Conservation (phyloP, 2,329 filamentous ascomycete species). For the Akanthomyces muscarius region DNA sequence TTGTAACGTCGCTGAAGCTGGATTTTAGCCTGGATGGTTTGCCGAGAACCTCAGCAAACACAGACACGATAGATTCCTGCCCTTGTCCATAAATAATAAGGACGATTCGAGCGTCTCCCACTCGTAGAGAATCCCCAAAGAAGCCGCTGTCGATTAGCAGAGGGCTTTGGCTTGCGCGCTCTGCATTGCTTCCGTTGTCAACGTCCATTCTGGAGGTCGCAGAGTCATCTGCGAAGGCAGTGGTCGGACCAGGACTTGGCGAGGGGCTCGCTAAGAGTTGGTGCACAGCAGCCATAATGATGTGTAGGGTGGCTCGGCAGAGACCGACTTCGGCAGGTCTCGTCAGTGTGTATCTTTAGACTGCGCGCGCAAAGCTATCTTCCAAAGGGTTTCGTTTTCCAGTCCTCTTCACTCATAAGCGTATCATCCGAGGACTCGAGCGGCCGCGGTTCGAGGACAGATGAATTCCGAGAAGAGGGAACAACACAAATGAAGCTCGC, state of each 20-base stretch:
- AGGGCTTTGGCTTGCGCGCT: conserved; percentile 33
- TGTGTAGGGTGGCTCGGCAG: not conserved
- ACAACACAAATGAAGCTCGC: not conserved
- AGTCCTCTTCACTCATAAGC: not conserved
- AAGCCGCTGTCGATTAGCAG: conserved; percentile 35
- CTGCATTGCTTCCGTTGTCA: conserved; percentile 33
- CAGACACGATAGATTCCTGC: conserved; percentile 69
- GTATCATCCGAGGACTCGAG: not conserved
- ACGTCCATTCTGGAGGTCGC: conserved; percentile 28
- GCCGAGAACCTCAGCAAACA: conserved; percentile 75
- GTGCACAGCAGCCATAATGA: conserved; percentile 37
- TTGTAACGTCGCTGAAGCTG: conserved; percentile 50
- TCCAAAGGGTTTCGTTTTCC: not conserved
- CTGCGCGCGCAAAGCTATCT: not conserved
- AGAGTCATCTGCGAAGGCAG: conserved; percentile 24
- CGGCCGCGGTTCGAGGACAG: not conserved
- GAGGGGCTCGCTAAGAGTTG: conserved; percentile 34
- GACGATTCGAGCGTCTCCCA: conserved; percentile 55
- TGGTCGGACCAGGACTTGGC: conserved; percentile 25
- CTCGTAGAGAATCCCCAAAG: conserved; percentile 44
- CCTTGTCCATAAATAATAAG: conserved; percentile 66
- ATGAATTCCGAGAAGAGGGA: not conserved
- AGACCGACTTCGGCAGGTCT: not conserved
- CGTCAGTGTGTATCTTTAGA: not conserved
- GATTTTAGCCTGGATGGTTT: conserved; percentile 62